Conservation (phyloP, 805 yeast genomes). For the Yarrowia sp. region DNA sequence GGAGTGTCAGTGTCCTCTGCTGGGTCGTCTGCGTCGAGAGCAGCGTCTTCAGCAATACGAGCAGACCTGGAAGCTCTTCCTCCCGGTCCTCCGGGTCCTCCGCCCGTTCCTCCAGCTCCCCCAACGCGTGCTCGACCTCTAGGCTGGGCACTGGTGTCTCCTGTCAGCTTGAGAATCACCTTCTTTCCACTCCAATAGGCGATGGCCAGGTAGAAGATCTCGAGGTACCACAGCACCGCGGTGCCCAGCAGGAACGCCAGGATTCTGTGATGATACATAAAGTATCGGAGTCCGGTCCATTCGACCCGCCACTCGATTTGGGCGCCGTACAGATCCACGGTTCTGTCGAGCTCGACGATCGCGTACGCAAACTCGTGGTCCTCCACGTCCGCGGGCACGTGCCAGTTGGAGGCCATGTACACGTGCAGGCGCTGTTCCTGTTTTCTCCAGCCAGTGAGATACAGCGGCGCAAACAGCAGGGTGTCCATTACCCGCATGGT, state of each 20-base stretch:
- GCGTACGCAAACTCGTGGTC: slow-evolving; percentile 39
- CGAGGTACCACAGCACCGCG: slow-evolving; percentile 46
- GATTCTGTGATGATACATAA: slow-evolving; percentile 46
- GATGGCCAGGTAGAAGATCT: slow-evolving; percentile 35
- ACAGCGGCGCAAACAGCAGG: slow-evolving; percentile 47
- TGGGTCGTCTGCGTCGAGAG: slow-evolving; percentile 1
- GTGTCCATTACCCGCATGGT: slow-evolving; percentile 47
- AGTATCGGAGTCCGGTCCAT: slow-evolving; percentile 49
- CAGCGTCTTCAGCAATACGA: background rate
- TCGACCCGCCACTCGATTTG: slow-evolving; percentile 45
- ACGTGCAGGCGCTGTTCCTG: slow-evolving; percentile 46
- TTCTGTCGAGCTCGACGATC: slow-evolving; percentile 45
- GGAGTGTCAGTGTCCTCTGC: slow-evolving; percentile 7
- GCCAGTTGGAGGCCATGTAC: slow-evolving; percentile 43
- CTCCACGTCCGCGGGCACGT: slow-evolving; percentile 34
- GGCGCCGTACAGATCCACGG: slow-evolving; percentile 45
- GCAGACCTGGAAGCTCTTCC: background rate
- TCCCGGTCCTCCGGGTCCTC: background rate
- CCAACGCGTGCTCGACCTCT: background rate
- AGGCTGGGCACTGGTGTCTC: background rate
- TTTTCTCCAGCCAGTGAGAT: slow-evolving; percentile 44
- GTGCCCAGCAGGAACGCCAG: slow-evolving; percentile 45
- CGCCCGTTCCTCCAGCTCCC: background rate
- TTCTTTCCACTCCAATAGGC: slow-evolving; percentile 19
- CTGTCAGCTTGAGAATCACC: background rate